phyloP scores from a whole-genome alignment of 345 rosid species.

The Sonneratia alba region DNA sequence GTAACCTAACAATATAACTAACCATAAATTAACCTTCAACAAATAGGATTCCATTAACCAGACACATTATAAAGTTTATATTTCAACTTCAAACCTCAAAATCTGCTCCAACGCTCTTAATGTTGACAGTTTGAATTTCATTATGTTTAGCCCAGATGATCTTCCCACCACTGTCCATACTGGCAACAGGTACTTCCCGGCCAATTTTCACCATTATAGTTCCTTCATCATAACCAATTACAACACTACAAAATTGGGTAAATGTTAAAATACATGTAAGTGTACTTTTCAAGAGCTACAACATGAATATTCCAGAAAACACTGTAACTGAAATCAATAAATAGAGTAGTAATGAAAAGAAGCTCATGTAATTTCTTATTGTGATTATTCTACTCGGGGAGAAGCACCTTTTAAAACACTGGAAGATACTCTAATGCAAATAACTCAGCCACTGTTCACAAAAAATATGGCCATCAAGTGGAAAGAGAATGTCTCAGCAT shows the following conservation, averaged over 20 bases:
- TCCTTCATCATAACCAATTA: conserved; percentile 99
- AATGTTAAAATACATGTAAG: neutral
- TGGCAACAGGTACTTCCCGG: conserved; percentile 94
- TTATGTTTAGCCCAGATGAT: conserved; percentile 99
- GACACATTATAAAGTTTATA: neutral
- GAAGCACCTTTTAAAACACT: neutral
- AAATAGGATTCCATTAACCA: neutral
- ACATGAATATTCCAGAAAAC: neutral
- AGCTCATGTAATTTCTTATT: neutral
- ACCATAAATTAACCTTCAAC: conserved; percentile 11
- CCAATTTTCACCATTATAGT: conserved; percentile 99
- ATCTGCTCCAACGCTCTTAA: conserved; percentile 94
- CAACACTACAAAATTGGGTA: conserved; percentile 46
- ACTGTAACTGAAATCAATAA: neutral
- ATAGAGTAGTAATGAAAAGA: neutral
- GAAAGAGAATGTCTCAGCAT: neutral
- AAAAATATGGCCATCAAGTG: neutral
- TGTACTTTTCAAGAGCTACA: neutral
- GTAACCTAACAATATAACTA: conserved; percentile 52
- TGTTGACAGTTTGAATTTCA: conserved; percentile 97
- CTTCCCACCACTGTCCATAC: conserved; percentile 98
- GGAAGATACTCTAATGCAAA: neutral
- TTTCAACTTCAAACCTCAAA: conserved; percentile 51
- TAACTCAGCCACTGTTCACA: neutral
- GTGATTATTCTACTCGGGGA: neutral